Conservation (phyloP, 805 yeast species). For the Tetrapisispora phaffii region DNA sequence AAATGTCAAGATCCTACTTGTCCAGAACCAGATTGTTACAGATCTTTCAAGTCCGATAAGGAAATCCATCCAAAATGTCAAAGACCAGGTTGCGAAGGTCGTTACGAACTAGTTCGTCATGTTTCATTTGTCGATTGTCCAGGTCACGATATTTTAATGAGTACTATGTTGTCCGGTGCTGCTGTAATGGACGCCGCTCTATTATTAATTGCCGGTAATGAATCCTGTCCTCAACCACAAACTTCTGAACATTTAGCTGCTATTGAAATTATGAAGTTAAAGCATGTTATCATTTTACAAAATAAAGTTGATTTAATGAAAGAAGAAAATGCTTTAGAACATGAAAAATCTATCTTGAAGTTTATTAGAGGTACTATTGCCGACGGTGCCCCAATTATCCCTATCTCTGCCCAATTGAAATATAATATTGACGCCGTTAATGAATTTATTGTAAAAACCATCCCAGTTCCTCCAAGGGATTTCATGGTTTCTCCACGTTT, state of each 20-base stretch:
- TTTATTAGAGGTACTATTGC: slow-evolving; percentile 97
- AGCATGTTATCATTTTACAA: slow-evolving; percentile 91
- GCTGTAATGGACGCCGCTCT: slow-evolving; percentile 99
- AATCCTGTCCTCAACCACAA: slow-evolving; percentile 99
- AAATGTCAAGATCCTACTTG: slow-evolving; percentile 78
- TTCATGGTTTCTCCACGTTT: slow-evolving; percentile 87
- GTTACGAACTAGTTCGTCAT: slow-evolving; percentile 85
- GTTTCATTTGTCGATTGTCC: slow-evolving; percentile 99
- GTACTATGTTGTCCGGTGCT: slow-evolving; percentile 99
- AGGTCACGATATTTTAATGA: slow-evolving; percentile 99
- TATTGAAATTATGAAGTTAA: slow-evolving; percentile 96
- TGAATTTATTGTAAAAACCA: slow-evolving; percentile 83
- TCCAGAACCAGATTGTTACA: slow-evolving; percentile 91
- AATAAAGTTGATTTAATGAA: slow-evolving; percentile 98
- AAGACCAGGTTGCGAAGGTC: slow-evolving; percentile 78
- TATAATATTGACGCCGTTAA: slow-evolving; percentile 98
- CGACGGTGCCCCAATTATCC: slow-evolving; percentile 97
- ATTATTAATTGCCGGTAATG: slow-evolving; percentile 93
- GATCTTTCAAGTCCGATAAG: slow-evolving; percentile 87
- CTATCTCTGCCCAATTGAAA: slow-evolving; percentile 96
- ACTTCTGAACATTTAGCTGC: slow-evolving; percentile 99
- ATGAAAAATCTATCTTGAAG: slow-evolving; percentile 81
- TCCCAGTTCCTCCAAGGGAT: slow-evolving; percentile 95
- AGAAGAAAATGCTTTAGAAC: slow-evolving; percentile 92
- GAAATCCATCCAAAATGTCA: slow-evolving; percentile 91